These are phyloP conservation scores for Voacanga thouarsii DNA, from an alignment of 257 asterid genomes.

Conservation along the genomic window DNA sequence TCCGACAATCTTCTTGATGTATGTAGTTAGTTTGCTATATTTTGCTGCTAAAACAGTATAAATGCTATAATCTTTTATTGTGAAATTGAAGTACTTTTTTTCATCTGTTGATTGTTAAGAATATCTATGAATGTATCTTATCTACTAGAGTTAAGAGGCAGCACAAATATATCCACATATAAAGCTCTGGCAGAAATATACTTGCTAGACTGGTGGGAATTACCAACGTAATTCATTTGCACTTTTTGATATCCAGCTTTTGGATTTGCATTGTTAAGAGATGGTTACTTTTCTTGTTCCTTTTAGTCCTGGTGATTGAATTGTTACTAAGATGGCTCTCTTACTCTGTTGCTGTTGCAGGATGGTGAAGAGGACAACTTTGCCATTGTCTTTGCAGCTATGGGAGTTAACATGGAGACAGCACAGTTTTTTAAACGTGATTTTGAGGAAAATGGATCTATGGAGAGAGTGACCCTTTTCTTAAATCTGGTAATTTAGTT, in stretches of 20 bases:
- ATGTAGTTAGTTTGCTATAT: conserved; percentile 6
- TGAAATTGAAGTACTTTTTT: not conserved
- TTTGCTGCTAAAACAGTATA: conserved; percentile 1
- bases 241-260: not conserved
- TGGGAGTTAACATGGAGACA: conserved; percentile 99
- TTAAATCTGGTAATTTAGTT: conserved; percentile 67
- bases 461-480: conserved; percentile 98
- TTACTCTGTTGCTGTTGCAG: conserved; percentile 36
- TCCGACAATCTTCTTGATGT: conserved; percentile 86
- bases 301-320: not conserved
- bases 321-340: conserved; percentile 19
- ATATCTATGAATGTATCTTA: not conserved
- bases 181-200: not conserved
- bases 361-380: conserved; percentile 86
- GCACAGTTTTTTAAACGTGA: conserved; percentile 98
- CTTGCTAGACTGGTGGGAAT: not conserved
- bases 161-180: not conserved
- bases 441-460: conserved; percentile 98
- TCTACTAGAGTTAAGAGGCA: not conserved
- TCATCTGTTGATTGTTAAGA: not conserved
- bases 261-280: conserved; percentile 1
- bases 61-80: not conserved
- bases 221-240: not conserved
- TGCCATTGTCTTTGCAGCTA: conserved; percentile 98
- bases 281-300: not conserved